Evolutionary conservation across 805 yeast species (phyloP).

Genomic region (Schwanniomyces pseudopolymorphus): DNA sequence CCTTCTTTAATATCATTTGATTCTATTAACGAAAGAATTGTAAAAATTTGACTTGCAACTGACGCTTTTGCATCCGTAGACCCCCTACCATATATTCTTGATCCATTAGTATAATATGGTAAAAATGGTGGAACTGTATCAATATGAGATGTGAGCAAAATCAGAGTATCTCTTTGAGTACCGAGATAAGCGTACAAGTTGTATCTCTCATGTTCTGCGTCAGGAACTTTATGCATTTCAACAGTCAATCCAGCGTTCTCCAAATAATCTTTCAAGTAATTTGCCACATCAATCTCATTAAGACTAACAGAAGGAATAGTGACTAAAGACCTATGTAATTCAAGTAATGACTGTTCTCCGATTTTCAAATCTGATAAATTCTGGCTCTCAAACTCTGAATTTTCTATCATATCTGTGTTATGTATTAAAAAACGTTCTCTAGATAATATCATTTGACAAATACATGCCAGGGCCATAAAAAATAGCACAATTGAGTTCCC

Average conservation of each 20-base stretch:
- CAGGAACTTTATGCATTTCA: slow-evolving; percentile 23
- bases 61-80: slow-evolving; percentile 71
- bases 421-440: background rate
- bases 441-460: background rate
- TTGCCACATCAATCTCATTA: slow-evolving; percentile 33
- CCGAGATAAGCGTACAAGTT: slow-evolving; percentile 62
- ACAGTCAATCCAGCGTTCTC: slow-evolving; percentile 49
- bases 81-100: slow-evolving; percentile 63
- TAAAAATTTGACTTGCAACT: slow-evolving; percentile 59
- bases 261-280: slow-evolving; percentile 40
- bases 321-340: background rate
- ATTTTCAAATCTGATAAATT: slow-evolving; percentile 2
- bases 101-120: slow-evolving; percentile 48
- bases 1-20: slow-evolving; percentile 44
- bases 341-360: background rate
- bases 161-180: slow-evolving; percentile 41
- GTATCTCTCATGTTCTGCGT: slow-evolving; percentile 29
- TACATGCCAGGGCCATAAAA: background rate
- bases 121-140: slow-evolving; percentile 73
- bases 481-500: background rate
- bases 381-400: background rate
- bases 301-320: background rate
- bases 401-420: background rate
- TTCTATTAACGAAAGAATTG: slow-evolving; percentile 48
- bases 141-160: slow-evolving; percentile 61